Percentiles rank a stretch among this genome's conserved stretches.
phyloP scores from a whole-genome alignment of 805 yeast species.

The Myxozyma nipponensis region DNA sequence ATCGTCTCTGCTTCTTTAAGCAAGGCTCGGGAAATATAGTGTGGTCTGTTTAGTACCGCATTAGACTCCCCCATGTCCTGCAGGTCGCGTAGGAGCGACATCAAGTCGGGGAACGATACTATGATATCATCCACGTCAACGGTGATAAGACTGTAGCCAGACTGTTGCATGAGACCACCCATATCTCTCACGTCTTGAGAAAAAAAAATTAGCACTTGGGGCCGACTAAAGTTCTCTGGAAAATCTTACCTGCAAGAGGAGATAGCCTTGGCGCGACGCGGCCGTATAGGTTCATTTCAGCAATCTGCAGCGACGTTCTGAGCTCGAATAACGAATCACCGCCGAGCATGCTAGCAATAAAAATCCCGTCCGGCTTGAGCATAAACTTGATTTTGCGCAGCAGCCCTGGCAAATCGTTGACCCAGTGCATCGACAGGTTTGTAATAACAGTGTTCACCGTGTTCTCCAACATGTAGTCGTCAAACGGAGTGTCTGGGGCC shows the following conservation, averaged over 20 bases:
- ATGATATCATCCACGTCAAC: slow-evolving; percentile 80
- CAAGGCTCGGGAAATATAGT: slow-evolving; percentile 55
- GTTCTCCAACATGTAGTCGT: slow-evolving; percentile 30
- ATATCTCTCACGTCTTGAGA: slow-evolving; percentile 61
- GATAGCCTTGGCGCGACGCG: slow-evolving; percentile 78
- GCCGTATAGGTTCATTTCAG: slow-evolving; percentile 74
- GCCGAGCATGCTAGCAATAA: slow-evolving; percentile 75
- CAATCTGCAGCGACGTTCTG: slow-evolving; percentile 73
- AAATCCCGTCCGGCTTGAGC: slow-evolving; percentile 74
- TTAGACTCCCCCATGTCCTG: slow-evolving; percentile 84
- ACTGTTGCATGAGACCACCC: slow-evolving; percentile 66
- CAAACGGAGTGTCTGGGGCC: neutral
- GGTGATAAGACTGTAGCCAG: slow-evolving; percentile 75
- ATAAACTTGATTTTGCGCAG: slow-evolving; percentile 53
- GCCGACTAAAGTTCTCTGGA: neutral
- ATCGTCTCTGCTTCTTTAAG: slow-evolving; percentile 74
- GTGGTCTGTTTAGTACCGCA: slow-evolving; percentile 46
- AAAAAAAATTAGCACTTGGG: neutral
- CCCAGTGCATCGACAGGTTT: slow-evolving; percentile 76
- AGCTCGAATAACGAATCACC: slow-evolving; percentile 83
- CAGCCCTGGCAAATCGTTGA: slow-evolving; percentile 72
- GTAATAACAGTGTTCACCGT: slow-evolving; percentile 68
- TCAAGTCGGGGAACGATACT: slow-evolving; percentile 70
- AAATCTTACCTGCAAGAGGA: slow-evolving; percentile 52
- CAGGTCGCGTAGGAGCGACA: slow-evolving; percentile 63